phyloP scores from a whole-genome alignment of 305 asterid genomes.

The Euphrasia arctica region DNA sequence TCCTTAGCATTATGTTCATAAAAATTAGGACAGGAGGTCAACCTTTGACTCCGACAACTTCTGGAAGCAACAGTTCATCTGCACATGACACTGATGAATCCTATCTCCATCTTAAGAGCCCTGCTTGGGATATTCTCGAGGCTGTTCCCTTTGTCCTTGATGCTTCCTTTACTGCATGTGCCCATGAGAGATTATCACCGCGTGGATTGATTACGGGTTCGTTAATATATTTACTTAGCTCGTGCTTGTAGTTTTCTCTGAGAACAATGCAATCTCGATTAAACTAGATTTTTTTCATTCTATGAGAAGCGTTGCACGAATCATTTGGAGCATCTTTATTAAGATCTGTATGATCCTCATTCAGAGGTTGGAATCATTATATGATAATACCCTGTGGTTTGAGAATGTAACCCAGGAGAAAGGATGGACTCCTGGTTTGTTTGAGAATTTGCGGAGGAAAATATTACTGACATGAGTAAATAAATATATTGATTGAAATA shows the following conservation, averaged over 20 bases:
- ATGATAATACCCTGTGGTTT: no score
- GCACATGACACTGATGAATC: constrained; percentile 69
- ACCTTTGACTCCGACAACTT: constrained; percentile 57
- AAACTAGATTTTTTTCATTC: neutral
- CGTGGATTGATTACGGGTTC: constrained; percentile 92
- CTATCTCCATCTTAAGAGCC: constrained; percentile 43
- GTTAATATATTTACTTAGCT: constrained; percentile 14
- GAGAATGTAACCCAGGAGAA: neutral
- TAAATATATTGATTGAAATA: no score
- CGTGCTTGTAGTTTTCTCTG: constrained; percentile 16
- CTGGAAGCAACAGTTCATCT: constrained; percentile 81
- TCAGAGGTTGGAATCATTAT: no score
- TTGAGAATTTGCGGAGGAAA: no score
- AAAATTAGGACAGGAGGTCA: constrained; percentile 68
- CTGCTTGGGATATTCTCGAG: constrained; percentile 98
- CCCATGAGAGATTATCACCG: constrained; percentile 86
- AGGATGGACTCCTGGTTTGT: no score
- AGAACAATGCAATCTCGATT: neutral
- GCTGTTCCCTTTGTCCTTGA: constrained; percentile 93
- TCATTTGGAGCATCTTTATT: neutral
- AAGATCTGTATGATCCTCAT: no score
- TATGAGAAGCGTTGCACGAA: neutral
- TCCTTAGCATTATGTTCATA: constrained; percentile 82
- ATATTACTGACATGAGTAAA: no score
- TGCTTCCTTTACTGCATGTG: constrained; percentile 92